Evolutionary conservation across 164 flowering plant species (phyloP).

Genomic region (Houttuynia cordata): DNA sequence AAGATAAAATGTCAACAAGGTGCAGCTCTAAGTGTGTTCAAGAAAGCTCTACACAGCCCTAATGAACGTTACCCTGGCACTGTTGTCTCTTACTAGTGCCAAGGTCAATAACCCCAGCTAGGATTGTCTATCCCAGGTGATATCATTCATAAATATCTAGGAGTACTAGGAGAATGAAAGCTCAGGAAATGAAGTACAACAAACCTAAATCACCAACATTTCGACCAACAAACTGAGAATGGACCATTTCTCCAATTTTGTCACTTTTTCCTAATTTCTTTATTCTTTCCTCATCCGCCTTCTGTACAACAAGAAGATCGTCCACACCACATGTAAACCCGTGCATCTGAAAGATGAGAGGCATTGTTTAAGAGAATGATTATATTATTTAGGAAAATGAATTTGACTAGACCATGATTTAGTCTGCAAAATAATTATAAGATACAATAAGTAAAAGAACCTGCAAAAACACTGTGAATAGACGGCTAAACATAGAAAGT

Average conservation of each 20-base stretch:
- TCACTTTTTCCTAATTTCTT: conserved; percentile 38
- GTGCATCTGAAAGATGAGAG: conserved; percentile 44
- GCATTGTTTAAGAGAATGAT: neutral
- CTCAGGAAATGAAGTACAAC: neutral
- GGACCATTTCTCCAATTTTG: conserved; percentile 46
- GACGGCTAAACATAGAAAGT: conserved; percentile 76
- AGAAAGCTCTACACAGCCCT: too few species aligned
- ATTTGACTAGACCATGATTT: too few species aligned
- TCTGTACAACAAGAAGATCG: conserved; percentile 53
- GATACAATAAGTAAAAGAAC: conserved; percentile 17
- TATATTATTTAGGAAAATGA: too few species aligned
- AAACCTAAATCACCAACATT: conserved; percentile 42
- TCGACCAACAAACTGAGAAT: conserved; percentile 38
- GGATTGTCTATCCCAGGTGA: neutral
- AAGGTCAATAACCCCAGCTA: neutral
- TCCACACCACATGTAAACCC: conserved; percentile 97
- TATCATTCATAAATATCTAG: neutral
- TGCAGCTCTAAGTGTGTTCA: too few species aligned
- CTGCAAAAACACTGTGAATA: conserved; percentile 79
- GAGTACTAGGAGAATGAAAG: neutral
- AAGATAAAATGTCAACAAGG: too few species aligned
- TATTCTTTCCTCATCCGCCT: conserved; percentile 36
- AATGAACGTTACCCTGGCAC: too few species aligned
- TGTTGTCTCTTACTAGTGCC: too few species aligned
- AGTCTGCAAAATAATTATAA: too few species aligned